These are phyloP conservation scores for Penicillium crustosum DNA, from an alignment of 2,329 filamentous ascomycete genomes.

Conservation along the genomic window DNA sequence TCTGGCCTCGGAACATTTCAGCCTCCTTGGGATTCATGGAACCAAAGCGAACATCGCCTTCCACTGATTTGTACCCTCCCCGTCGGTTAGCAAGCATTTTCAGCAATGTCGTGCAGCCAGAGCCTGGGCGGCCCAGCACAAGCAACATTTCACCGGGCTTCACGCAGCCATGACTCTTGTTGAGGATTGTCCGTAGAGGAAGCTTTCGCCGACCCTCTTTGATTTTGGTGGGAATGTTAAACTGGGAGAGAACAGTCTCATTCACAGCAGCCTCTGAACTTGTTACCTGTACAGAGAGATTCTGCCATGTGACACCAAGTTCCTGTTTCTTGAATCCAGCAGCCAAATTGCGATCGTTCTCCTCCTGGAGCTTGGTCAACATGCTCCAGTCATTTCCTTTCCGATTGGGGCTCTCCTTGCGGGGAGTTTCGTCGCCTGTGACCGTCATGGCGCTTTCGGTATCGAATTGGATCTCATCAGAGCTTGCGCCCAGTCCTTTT, in stretches of 20 bases:
- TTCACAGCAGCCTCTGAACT: conserved; percentile 63
- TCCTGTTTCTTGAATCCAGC: conserved; percentile 51
- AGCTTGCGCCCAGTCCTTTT: conserved; percentile 9
- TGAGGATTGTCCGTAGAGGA: conserved; percentile 63
- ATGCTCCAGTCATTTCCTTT: conserved; percentile 51
- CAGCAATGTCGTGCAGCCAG: conserved; percentile 69
- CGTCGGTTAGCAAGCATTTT: conserved; percentile 68
- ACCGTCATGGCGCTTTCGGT: conserved; percentile 32
- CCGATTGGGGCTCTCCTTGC: conserved; percentile 4
- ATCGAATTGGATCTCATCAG: conserved; percentile 22
- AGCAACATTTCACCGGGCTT: conserved; percentile 72
- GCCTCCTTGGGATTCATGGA: conserved; percentile 45
- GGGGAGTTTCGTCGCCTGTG: conserved; percentile 25
- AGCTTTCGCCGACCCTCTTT: conserved; percentile 56
- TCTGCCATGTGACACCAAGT: conserved; percentile 65
- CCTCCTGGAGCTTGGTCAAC: conserved; percentile 50
- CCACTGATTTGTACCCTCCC: conserved; percentile 57
- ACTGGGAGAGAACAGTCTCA: conserved; percentile 63
- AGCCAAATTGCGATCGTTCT: conserved; percentile 45
- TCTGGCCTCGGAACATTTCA: conserved; percentile 55
- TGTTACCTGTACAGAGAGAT: conserved; percentile 63
- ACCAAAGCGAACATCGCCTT: conserved; percentile 61
- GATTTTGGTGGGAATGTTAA: conserved; percentile 55
- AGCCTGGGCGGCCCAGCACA: conserved; percentile 66
- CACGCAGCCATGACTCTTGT: conserved; percentile 66